Percentiles rank a stretch among this genome's conserved stretches.
These are phyloP conservation scores for Rhizopogon vinicolor DNA, from an alignment of 768 basidiomycete genomes.

Conservation along the genomic window DNA sequence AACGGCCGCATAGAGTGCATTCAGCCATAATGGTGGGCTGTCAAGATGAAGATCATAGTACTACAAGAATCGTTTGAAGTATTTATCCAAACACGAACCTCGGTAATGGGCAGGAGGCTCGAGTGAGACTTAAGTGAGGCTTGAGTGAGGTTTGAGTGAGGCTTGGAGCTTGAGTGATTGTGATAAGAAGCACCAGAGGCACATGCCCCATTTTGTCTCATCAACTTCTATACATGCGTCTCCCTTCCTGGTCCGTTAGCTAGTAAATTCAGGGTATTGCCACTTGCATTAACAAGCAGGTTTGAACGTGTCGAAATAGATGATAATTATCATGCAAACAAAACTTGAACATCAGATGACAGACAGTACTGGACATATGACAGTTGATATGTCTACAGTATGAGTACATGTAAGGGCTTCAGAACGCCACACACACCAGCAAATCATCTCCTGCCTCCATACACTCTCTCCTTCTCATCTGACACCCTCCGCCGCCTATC, in stretches of 20 bases:
- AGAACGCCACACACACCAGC: neutral
- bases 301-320: neutral
- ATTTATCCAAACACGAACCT: neutral
- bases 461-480: constrained; percentile 21
- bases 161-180: no score
- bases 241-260: no score
- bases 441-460: constrained; percentile 16
- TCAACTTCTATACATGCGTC: no score
- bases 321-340: neutral
- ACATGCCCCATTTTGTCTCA: no score
- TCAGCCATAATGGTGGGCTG: neutral
- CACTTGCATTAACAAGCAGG: no score
- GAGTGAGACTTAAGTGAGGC: neutral
- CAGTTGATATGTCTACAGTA: neutral
- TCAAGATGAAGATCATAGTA: neutral
- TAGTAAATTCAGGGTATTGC: no score
- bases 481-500: constrained; percentile 17
- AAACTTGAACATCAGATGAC: neutral
- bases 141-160: no score
- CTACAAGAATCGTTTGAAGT: neutral
- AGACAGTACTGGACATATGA: no score
- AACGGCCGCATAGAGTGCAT: neutral
- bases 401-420: neutral
- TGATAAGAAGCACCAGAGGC: no score
- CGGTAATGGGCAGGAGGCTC: neutral